Percentiles rank a stretch among this genome's conserved stretches.
phyloP scores from a whole-genome alignment of 1,139 yeast genomes.

The Spathaspora sp. region DNA sequence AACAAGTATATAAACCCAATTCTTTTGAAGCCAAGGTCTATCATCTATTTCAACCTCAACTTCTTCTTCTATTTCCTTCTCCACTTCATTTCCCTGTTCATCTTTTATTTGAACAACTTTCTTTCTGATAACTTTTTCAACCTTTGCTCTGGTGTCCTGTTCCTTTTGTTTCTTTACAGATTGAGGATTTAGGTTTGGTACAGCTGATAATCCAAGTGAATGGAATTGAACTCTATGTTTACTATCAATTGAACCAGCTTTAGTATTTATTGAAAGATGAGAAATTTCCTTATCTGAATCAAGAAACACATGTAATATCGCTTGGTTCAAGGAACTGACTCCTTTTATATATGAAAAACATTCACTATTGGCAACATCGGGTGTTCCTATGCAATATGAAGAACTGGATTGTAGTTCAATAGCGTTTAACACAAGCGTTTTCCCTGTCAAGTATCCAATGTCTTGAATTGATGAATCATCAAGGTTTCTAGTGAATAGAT shows the following conservation, averaged over 20 bases:
- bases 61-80: conserved; percentile 25
- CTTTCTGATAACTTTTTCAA: conserved; percentile 11
- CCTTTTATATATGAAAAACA: conserved; percentile 28
- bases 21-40: conserved; percentile 51
- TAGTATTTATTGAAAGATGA: conserved; percentile 15
- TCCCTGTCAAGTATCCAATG: conserved; percentile 18
- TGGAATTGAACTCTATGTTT: conserved; percentile 11
- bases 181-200: conserved; percentile 31
- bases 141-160: conserved; percentile 7
- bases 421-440: background rate
- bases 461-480: conserved; percentile 11
- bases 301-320: conserved; percentile 15
- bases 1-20: conserved; percentile 52
- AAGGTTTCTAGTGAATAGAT: conserved; percentile 14
- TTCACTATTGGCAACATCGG: conserved; percentile 25
- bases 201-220: conserved; percentile 16
- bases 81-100: conserved; percentile 27
- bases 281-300: conserved; percentile 16
- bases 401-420: conserved; percentile 4
- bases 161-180: conserved; percentile 12
- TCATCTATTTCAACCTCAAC: conserved; percentile 30
- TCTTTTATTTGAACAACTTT: conserved; percentile 16
- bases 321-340: conserved; percentile 10
- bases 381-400: conserved; percentile 34
- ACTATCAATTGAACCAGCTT: conserved; percentile 7